phyloP scores from a whole-genome alignment of 164 flowering plant species.

The Warburgia ugandensis region DNA sequence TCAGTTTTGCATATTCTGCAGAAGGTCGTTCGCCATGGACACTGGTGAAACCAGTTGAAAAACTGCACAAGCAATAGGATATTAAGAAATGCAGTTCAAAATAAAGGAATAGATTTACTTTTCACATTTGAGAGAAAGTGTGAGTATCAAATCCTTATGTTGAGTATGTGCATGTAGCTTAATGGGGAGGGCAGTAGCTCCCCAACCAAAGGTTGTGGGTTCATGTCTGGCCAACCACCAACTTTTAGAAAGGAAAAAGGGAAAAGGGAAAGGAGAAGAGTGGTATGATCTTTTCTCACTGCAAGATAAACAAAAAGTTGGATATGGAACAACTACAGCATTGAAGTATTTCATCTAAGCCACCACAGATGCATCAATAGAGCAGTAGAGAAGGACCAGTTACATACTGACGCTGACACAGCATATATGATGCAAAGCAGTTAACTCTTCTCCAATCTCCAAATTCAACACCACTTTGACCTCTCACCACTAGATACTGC shows the following conservation, averaged over 20 bases:
- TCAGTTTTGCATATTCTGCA: conserved; percentile 82
- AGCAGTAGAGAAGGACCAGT: not conserved
- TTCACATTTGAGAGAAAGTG: too few species aligned
- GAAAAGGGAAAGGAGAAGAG: not conserved
- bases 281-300: not conserved
- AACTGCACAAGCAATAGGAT: conserved; percentile 42
- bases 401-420: conserved; percentile 28
- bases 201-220: too few species aligned
- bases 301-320: not conserved
- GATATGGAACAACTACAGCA: not conserved
- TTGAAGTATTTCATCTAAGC: not conserved
- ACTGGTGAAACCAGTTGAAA: conserved; percentile 67
- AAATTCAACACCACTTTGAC: conserved; percentile 9
- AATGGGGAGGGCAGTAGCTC: too few species aligned
- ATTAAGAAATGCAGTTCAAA: too few species aligned
- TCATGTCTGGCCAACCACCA: too few species aligned
- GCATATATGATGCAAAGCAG: conserved; percentile 11
- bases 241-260: not conserved
- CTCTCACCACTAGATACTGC: conserved; percentile 9
- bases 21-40: conserved; percentile 89
- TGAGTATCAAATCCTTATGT: too few species aligned
- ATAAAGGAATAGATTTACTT: too few species aligned
- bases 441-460: conserved; percentile 12
- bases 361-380: not conserved
- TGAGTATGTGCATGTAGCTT: too few species aligned